Percentiles rank a stretch among this genome's conserved stretches.
Evolutionary conservation across 371 early-diverging fungal species (phyloP).

Genomic region (Rhizopus arrhizus): DNA sequence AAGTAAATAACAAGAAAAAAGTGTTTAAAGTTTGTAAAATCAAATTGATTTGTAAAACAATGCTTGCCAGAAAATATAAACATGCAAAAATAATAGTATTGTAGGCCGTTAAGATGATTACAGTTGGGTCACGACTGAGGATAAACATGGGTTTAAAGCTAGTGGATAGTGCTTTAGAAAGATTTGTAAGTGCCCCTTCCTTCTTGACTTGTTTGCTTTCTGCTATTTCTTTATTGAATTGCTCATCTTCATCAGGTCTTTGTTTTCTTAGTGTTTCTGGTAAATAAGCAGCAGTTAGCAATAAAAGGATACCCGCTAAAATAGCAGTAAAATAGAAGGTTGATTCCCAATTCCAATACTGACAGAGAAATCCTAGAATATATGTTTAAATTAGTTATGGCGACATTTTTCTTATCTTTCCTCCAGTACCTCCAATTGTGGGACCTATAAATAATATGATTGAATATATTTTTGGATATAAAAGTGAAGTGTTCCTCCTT

Average conservation of each 20-base stretch:
- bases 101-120: constrained; percentile 30
- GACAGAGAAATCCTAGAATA: constrained; percentile 43
- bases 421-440: constrained; percentile 43
- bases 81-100: constrained; percentile 35
- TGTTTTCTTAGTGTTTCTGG: constrained; percentile 23
- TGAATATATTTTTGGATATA: constrained; percentile 23
- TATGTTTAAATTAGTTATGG: background rate
- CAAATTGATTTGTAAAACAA: background rate
- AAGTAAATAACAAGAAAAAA: background rate
- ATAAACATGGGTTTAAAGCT: constrained; percentile 28
- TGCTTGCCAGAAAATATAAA: constrained; percentile 31
- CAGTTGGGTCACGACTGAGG: constrained; percentile 31
- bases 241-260: background rate
- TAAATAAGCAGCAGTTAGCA: constrained; percentile 12
- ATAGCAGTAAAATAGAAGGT: constrained; percentile 67
- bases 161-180: background rate
- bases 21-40: background rate
- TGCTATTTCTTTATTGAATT: background rate
- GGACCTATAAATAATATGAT: constrained; percentile 56
- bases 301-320: constrained; percentile 26
- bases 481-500: constrained; percentile 17
- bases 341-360: constrained; percentile 65
- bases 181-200: background rate
- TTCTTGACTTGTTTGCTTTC: background rate
- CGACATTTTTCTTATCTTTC: background rate